Evolutionary conservation across 768 basidiomycete genomes (phyloP), one percentile per base, ranked within the genome.

Genomic region (Neoboletus magnificus): DNA sequence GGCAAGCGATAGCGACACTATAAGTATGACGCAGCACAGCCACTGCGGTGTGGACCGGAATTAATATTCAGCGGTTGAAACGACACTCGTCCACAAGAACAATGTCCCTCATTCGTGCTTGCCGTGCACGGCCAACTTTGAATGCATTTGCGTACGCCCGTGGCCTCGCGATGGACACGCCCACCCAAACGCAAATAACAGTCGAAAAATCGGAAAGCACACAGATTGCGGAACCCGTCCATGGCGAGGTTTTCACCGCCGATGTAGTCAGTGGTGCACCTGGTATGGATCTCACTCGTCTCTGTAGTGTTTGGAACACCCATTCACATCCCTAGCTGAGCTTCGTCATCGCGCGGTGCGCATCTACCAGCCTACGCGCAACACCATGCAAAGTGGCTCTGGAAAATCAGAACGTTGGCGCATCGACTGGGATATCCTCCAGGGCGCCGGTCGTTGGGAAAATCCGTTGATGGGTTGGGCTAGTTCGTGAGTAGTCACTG

Each of bases 401-500:
- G 86, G 84, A 50, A 94, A 94, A 73, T 82, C 84, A 12, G 82
- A 88, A 61, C 85, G 89, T 63, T 99, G 96, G 96, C 79, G 92
- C 60, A 84, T 99, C 66, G 96, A 98, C 72, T 98, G 87, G 78
- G 96, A 98, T 65, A 85, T 85, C 54, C 76, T 98, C n/a, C 84
- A 83, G 55, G 93, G 95, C 33, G 86, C 82, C 29, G 93, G 91
- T 13, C 82, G 96, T 49, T 99, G 96, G 96, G 94, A 98, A 80
- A 99, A 98, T 68, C 92, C 93, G 5, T 71, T 99, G 62, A 99
- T 98, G 92, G 96, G 96, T 42, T 99, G 83, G 79, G 95, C 94
- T 0, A 91, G 87, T 76, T 93, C 93, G 90, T 95, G 69, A 74
- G 90, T 81, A 13, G n/a, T 54, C 22, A 3, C 50, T 39, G 40